A percentile compares a stretch with the other conserved stretches of the same genome.
Evolutionary conservation across 2,329 filamentous ascomycete species (phyloP).

Genomic region (Penicillium glabrum): DNA sequence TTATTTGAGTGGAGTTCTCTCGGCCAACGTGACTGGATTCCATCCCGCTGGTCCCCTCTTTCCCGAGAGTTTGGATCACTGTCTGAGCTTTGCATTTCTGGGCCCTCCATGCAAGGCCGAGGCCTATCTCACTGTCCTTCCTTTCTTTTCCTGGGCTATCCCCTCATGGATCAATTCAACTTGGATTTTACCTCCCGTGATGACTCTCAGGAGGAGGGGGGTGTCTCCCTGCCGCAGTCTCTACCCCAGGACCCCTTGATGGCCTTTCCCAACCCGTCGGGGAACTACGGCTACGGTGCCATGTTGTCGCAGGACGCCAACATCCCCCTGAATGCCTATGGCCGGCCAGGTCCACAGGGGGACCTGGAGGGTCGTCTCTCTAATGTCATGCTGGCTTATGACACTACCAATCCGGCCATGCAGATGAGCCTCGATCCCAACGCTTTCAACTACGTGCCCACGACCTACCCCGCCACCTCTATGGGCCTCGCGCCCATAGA

Average conservation of each 20-base stretch:
- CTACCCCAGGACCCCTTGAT: constrained; percentile 15
- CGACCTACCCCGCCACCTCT: constrained; percentile 21
- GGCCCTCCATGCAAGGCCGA: constrained; percentile 18
- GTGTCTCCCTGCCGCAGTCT: constrained; percentile 7
- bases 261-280: constrained; percentile 11
- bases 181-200: constrained; percentile 12
- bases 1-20: constrained; percentile 4
- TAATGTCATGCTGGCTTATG: constrained; percentile 29
- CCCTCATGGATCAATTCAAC: constrained; percentile 14
- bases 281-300: constrained; percentile 11
- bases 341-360: constrained; percentile 6
- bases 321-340: constrained; percentile 16
- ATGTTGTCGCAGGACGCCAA: constrained; percentile 20
- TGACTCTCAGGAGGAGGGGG: constrained; percentile 11
- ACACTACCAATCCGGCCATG: constrained; percentile 20
- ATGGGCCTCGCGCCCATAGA: constrained; percentile 17
- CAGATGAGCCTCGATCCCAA: constrained; percentile 22
- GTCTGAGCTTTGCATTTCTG: constrained; percentile 19
- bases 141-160: neutral
- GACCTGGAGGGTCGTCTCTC: constrained; percentile 22
- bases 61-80: constrained; percentile 23
- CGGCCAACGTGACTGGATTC: constrained; percentile 9
- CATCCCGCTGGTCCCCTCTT: constrained; percentile 16
- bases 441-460: constrained; percentile 23
- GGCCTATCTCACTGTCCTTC: neutral